These are phyloP conservation scores for Cajanus cajan DNA, from an alignment of 306 rosid species.

Conservation along the genomic window DNA sequence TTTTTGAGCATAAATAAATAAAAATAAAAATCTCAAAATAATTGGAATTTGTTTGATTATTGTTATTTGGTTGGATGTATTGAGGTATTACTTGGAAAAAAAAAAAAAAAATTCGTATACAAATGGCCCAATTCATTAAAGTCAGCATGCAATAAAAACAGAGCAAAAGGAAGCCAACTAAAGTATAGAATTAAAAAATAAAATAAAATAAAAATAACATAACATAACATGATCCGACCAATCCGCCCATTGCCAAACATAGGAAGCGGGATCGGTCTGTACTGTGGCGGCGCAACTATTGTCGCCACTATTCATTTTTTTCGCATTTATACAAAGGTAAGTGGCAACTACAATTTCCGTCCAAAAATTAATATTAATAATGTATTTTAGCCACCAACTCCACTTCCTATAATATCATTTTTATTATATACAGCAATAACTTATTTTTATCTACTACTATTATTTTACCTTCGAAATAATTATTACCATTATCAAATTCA, in stretches of 20 bases:
- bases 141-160: neutral
- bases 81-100: too few species aligned
- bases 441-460: neutral
- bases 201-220: neutral
- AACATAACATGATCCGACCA: neutral
- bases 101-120: neutral
- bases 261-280: neutral
- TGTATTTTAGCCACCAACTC: slow-evolving; percentile 15
- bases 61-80: too few species aligned
- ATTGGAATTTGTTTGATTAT: neutral
- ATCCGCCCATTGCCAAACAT: neutral
- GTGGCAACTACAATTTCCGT: neutral
- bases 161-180: neutral
- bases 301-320: neutral
- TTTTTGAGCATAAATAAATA: neutral
- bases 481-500: neutral
- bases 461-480: neutral
- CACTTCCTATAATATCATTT: neutral
- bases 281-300: neutral
- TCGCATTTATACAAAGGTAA: neutral
- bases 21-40: neutral
- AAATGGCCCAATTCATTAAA: neutral
- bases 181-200: neutral
- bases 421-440: neutral
- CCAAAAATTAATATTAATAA: neutral